Evolutionary conservation across 1,284 basidiomycete species (phyloP).

Genomic region (Phylloporus gajari): DNA sequence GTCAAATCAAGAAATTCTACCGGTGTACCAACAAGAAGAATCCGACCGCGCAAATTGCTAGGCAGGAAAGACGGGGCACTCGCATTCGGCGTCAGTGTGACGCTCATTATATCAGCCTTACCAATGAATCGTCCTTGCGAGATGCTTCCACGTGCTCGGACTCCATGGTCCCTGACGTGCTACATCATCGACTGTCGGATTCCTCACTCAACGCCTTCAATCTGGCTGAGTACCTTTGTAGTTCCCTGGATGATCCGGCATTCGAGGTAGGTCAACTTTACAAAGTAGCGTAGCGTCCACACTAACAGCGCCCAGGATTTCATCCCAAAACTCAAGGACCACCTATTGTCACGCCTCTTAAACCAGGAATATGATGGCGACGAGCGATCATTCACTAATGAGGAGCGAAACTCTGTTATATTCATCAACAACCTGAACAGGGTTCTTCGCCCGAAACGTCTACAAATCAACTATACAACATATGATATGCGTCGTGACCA

Average conservation of each 20-base stretch:
- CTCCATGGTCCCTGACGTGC: neutral
- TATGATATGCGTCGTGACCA: no score
- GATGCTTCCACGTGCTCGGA: neutral
- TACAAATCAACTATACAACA: no score
- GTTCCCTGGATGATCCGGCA: conserved; percentile 18
- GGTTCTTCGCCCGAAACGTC: no score
- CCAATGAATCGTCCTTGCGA: no score
- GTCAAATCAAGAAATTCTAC: no score
- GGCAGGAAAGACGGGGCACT: no score
- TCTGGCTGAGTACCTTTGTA: conserved; percentile 9
- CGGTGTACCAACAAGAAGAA: no score
- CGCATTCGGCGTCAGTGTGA: no score
- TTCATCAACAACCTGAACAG: no score
- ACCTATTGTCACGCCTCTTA: conserved; percentile 22
- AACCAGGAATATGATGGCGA: conserved; percentile 22
- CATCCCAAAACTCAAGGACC: conserved; percentile 25
- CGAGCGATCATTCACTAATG: neutral
- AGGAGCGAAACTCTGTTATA: conserved; percentile 1
- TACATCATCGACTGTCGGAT: conserved; percentile 14
- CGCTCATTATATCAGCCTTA: no score
- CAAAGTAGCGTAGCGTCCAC: neutral
- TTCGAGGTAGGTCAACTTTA: conserved; percentile 18
- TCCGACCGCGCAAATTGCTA: no score
- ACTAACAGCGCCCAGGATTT: conserved; percentile 27
- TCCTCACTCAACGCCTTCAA: conserved; percentile 16